Conservation (phyloP, 2,329 filamentous ascomycete species). For the Fusarium sp. region DNA sequence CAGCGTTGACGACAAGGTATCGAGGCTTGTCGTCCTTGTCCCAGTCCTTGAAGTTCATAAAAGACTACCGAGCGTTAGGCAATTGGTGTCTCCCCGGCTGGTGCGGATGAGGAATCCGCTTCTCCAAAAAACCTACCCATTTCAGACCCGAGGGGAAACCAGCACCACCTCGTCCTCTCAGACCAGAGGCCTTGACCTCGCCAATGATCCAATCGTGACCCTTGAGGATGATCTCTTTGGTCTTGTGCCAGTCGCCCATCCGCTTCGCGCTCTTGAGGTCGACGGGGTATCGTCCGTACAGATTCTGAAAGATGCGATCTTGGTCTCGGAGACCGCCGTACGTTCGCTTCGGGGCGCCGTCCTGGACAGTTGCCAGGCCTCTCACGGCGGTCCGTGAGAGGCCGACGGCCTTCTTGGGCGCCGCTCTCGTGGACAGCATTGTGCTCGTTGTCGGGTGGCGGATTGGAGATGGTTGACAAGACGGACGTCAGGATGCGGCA, state of each 20-base stretch:
- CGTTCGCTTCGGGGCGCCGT: slow-evolving; percentile 75
- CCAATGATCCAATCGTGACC: slow-evolving; percentile 99
- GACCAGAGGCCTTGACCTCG: slow-evolving; percentile 95
- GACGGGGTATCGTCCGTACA: slow-evolving; percentile 92
- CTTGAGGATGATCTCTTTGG: slow-evolving; percentile 97
- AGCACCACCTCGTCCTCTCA: slow-evolving; percentile 95
- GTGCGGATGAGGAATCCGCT: slow-evolving; percentile 16
- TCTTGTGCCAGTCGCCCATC: slow-evolving; percentile 99
- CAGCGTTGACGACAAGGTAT: slow-evolving; percentile 97
- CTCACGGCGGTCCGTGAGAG: slow-evolving; percentile 65
- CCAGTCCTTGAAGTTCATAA: slow-evolving; percentile 99
- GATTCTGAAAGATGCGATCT: slow-evolving; percentile 98
- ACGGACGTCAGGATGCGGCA: slow-evolving; percentile 50
- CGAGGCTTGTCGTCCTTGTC: slow-evolving; percentile 96
- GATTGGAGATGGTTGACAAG: slow-evolving; percentile 46
- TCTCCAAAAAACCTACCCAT: slow-evolving; percentile 77
- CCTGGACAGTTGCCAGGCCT: slow-evolving; percentile 84
- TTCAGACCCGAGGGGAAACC: slow-evolving; percentile 98
- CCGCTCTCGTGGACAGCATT: slow-evolving; percentile 60
- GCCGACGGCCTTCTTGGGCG: slow-evolving; percentile 53
- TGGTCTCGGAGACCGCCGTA: slow-evolving; percentile 94
- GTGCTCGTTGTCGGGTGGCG: slow-evolving; percentile 50
- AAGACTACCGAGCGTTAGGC: slow-evolving; percentile 72
- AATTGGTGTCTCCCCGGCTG: slow-evolving; percentile 37
- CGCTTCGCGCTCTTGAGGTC: slow-evolving; percentile 96